phyloP scores from a whole-genome alignment of 2,329 filamentous ascomycete species.

The Cercospora brassicicola region DNA sequence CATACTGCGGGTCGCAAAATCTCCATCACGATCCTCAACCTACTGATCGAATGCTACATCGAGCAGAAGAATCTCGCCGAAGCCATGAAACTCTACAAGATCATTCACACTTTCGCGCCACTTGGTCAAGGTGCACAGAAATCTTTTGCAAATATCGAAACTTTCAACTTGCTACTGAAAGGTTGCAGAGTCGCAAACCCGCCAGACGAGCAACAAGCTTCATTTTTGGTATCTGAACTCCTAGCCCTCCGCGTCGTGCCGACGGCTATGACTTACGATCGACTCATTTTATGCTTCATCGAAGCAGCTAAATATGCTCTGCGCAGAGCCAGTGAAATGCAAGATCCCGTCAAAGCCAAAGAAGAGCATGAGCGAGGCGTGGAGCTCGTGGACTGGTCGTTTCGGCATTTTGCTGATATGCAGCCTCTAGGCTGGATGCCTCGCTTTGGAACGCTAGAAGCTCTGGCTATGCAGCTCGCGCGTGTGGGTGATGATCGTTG shows the following conservation, averaged over 20 bases:
- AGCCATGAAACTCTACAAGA: constrained; percentile 62
- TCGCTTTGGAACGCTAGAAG: constrained; percentile 36
- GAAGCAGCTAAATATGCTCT: constrained; percentile 28
- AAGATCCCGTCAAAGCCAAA: not conserved
- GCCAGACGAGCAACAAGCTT: constrained; percentile 55
- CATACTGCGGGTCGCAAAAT: constrained; percentile 51
- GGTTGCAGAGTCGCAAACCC: constrained; percentile 31
- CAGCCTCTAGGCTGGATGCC: constrained; percentile 35
- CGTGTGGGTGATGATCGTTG: constrained; percentile 33
- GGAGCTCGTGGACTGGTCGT: constrained; percentile 36
- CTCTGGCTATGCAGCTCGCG: constrained; percentile 32
- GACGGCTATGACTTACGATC: constrained; percentile 61
- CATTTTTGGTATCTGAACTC: constrained; percentile 65
- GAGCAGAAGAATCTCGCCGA: constrained; percentile 47
- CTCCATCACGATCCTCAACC: constrained; percentile 54
- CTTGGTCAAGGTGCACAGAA: constrained; percentile 25
- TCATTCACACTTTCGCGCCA: constrained; percentile 51
- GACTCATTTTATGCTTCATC: constrained; percentile 58
- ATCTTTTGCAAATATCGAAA: constrained; percentile 47
- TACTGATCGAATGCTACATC: constrained; percentile 55
- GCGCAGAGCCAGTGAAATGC: not conserved
- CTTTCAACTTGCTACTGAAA: constrained; percentile 59
- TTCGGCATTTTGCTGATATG: constrained; percentile 40
- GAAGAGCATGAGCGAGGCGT: constrained; percentile 18
- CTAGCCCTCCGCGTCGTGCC: constrained; percentile 56